Evolutionary conservation across 768 basidiomycete genomes (phyloP).

Genomic region (Hypholoma sublateritium): DNA sequence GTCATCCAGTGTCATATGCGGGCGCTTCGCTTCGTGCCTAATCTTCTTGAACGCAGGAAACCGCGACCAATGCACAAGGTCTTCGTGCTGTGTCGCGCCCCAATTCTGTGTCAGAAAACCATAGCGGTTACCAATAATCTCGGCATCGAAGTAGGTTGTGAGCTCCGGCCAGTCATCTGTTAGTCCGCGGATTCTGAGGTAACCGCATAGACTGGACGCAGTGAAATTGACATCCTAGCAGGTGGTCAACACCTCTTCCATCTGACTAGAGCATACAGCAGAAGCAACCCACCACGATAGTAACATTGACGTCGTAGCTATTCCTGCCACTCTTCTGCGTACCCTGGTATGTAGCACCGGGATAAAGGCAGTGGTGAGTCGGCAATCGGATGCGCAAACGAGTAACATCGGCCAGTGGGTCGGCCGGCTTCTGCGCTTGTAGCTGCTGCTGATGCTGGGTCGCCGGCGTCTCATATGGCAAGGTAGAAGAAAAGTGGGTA

Average conservation of each 20-base stretch:
- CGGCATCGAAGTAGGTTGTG: slow-evolving; percentile 95
- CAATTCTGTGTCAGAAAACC: slow-evolving; percentile 90
- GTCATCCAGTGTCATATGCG: slow-evolving; percentile 75
- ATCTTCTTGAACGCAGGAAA: slow-evolving; percentile 90
- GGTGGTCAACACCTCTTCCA: slow-evolving; percentile 5
- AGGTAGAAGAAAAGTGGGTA: slow-evolving; percentile 4
- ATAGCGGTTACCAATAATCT: slow-evolving; percentile 88
- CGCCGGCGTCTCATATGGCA: slow-evolving; percentile 7
- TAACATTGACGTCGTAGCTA: slow-evolving; percentile 92
- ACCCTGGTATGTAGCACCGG: slow-evolving; percentile 86
- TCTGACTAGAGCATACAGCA: slow-evolving; percentile 5
- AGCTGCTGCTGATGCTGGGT: background rate
- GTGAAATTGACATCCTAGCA: slow-evolving; percentile 85
- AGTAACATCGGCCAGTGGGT: slow-evolving; percentile 74
- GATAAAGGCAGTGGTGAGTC: slow-evolving; percentile 78
- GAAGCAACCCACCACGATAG: slow-evolving; percentile 73
- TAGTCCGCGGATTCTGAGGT: slow-evolving; percentile 88
- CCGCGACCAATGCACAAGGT: slow-evolving; percentile 91
- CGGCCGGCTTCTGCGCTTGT: slow-evolving; percentile 22
- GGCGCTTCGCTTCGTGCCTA: slow-evolving; percentile 74
- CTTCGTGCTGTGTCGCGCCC: slow-evolving; percentile 90
- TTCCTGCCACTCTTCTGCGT: slow-evolving; percentile 94
- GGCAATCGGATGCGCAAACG: slow-evolving; percentile 71
- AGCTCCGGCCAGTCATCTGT: slow-evolving; percentile 95
- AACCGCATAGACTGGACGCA: slow-evolving; percentile 85